Percentiles rank a stretch among this genome's conserved stretches.
phyloP scores from a whole-genome alignment of 805 yeast genomes.

The Saturnispora saitoi region DNA sequence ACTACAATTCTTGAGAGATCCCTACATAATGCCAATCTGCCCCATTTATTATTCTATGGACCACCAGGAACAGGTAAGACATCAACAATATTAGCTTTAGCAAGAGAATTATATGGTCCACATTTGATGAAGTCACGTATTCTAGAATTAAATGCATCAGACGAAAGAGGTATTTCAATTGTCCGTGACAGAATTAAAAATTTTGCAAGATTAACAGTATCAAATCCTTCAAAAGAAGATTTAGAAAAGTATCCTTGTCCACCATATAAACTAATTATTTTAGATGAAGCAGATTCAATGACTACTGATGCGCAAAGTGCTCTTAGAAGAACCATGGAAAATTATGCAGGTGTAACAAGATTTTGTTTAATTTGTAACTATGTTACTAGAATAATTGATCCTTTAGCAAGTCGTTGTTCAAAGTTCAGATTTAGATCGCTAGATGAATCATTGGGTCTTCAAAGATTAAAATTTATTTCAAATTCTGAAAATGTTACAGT shows the following conservation, averaged over 20 bases:
- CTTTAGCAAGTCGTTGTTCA: slow-evolving; percentile 92
- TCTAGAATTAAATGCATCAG: slow-evolving; percentile 80
- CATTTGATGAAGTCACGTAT: slow-evolving; percentile 58
- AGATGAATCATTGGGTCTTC: slow-evolving; percentile 61
- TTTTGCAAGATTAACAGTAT: slow-evolving; percentile 77
- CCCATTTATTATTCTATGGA: slow-evolving; percentile 88
- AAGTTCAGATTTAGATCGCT: slow-evolving; percentile 84
- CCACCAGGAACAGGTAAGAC: slow-evolving; percentile 95
- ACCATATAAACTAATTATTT: slow-evolving; percentile 84
- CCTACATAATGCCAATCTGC: slow-evolving; percentile 69
- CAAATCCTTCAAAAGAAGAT: slow-evolving; percentile 69
- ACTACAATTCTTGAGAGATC: slow-evolving; percentile 76
- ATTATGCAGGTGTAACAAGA: slow-evolving; percentile 80
- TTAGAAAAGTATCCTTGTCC: slow-evolving; percentile 82
- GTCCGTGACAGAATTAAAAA: slow-evolving; percentile 79
- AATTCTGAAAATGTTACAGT: slow-evolving; percentile 35
- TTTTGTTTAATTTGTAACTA: slow-evolving; percentile 94
- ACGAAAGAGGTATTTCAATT: slow-evolving; percentile 83
- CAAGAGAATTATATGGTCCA: slow-evolving; percentile 75
- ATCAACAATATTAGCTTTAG: slow-evolving; percentile 76
- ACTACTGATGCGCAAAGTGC: slow-evolving; percentile 96
- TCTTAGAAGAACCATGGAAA: slow-evolving; percentile 87
- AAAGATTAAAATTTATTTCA: slow-evolving; percentile 55
- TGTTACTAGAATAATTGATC: slow-evolving; percentile 93
- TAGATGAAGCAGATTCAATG: slow-evolving; percentile 99